Evolutionary conservation across 2,329 filamentous ascomycete genomes (phyloP), one percentile per base, ranked within the genome.

Genomic region (Fusarium chlamydosporum): DNA sequence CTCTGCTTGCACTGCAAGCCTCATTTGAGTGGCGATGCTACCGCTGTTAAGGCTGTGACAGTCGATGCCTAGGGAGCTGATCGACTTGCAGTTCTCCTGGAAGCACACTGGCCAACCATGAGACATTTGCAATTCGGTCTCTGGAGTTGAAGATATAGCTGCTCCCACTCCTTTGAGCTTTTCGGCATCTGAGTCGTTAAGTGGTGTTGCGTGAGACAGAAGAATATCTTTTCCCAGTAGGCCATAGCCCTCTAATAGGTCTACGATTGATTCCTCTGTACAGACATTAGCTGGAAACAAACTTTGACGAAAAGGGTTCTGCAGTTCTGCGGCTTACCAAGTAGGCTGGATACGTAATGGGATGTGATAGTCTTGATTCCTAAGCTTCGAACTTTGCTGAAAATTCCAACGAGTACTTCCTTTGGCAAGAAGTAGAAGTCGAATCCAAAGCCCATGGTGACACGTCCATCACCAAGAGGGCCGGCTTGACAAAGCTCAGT

Each of bases 21-120:
- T 33, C 60, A 63, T 63, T 8, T 63, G 60, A 2, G 37, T 40
- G 0, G 43, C 50, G 4, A 63, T 63, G 2, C 50, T 63, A 0
- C 42, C 50, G 2, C 50, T 57, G 15, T 57, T 63, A 12, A 47
- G 57, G 5, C 60, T 63, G 2, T 63, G 60, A 1, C 60, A 63
- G 15, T 63, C 60, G 1, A 63, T 45, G 0, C 58, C 60, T 0
- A 63, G 27, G 3, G 58, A 63, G 1, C 42, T 38, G 4, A 63
- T 63, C 0, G 37, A 45, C 15, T 18, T 63, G 10, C 58, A 59
- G 2, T 63, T 63, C 0, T 63, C 37, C 16, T 63, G 60, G 1
- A 63, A 63, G 10, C 60, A 63, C 1, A 63, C 43, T 1, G 60
- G 60, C 60, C 60, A 63, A 1, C 60, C 60, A 2, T 45, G 60